Evolutionary conservation across 1,284 basidiomycete genomes (phyloP).

Genomic region (Rhodotorula sp.): DNA sequence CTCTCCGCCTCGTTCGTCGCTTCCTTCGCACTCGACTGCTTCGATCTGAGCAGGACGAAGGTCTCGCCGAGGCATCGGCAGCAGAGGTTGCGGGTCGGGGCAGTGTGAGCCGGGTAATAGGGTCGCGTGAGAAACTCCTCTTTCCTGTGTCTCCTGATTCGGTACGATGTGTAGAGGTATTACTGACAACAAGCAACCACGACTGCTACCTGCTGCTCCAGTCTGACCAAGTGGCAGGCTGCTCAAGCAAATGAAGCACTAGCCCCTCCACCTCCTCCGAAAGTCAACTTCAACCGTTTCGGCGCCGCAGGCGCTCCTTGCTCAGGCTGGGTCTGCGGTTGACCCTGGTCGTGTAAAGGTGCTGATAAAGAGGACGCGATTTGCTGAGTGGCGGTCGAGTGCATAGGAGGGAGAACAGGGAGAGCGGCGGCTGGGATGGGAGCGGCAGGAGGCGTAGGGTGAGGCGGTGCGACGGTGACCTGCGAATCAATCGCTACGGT

Average conservation of each 20-base stretch:
- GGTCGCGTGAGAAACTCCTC: not conserved
- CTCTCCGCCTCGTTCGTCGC: not conserved
- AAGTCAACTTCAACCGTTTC: conserved; percentile 14
- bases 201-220: not conserved
- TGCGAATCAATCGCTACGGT: no score
- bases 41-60: conserved; percentile 3
- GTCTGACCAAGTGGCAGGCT: no score
- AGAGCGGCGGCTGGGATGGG: not conserved
- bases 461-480: not conserved
- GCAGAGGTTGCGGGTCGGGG: not conserved
- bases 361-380: not conserved
- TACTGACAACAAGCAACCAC: not conserved
- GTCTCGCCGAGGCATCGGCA: conserved; percentile 2
- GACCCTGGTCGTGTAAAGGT: not conserved
- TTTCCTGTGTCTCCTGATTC: no score
- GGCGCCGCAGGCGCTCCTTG: not conserved
- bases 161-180: not conserved
- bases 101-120: not conserved
- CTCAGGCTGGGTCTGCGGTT: not conserved
- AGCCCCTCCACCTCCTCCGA: conserved; percentile 1
- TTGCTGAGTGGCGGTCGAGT: no score
- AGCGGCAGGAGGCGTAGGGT: not conserved
- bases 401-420: not conserved
- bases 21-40: not conserved
- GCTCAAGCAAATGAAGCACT: not conserved